Percentiles rank a stretch among this genome's conserved stretches.
Evolutionary conservation across 1,284 basidiomycete genomes (phyloP).

Genomic region (Earliella scabrosa): DNA sequence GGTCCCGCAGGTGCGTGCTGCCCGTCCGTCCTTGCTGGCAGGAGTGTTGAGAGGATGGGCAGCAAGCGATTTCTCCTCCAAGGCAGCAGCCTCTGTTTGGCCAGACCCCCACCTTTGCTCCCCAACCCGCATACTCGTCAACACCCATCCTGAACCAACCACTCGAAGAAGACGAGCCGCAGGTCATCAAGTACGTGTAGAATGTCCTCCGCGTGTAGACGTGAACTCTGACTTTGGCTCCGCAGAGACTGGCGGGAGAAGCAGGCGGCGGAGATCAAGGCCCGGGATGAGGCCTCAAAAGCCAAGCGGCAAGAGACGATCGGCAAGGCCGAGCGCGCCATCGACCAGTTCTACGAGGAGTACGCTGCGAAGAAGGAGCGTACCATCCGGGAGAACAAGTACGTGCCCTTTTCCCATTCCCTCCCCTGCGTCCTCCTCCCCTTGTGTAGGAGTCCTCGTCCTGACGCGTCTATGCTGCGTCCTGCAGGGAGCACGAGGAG

Average conservation of each 20-base stretch:
- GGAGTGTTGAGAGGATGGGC: neutral
- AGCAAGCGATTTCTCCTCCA: slow-evolving; percentile 12
- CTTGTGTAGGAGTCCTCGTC: neutral
- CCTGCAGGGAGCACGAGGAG: slow-evolving; percentile 82
- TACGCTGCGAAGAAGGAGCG: slow-evolving; percentile 93
- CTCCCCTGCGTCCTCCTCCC: too few relatives aligned
- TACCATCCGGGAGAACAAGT: slow-evolving; percentile 97
- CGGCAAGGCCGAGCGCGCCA: slow-evolving; percentile 87
- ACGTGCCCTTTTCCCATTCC: slow-evolving; percentile 35
- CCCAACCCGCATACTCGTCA: slow-evolving; percentile 68
- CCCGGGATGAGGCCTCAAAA: slow-evolving; percentile 79
- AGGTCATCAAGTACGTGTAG: slow-evolving; percentile 81
- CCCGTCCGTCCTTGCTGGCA: neutral
- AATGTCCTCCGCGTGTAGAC: too few relatives aligned
- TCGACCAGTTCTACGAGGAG: slow-evolving; percentile 96
- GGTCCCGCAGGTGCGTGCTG: slow-evolving; percentile 52
- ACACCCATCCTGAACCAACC: slow-evolving; percentile 76
- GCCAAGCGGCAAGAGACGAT: slow-evolving; percentile 86
- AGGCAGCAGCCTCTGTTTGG: slow-evolving; percentile 47
- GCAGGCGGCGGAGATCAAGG: slow-evolving; percentile 86
- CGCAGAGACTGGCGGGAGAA: slow-evolving; percentile 85
- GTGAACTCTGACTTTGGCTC: neutral
- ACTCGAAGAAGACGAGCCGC: slow-evolving; percentile 82
- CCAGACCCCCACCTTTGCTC: slow-evolving; percentile 63
- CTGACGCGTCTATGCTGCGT: neutral